phyloP scores from a whole-genome alignment of 495 filamentous ascomycete species.

The Annulohypoxylon maeteangense region DNA sequence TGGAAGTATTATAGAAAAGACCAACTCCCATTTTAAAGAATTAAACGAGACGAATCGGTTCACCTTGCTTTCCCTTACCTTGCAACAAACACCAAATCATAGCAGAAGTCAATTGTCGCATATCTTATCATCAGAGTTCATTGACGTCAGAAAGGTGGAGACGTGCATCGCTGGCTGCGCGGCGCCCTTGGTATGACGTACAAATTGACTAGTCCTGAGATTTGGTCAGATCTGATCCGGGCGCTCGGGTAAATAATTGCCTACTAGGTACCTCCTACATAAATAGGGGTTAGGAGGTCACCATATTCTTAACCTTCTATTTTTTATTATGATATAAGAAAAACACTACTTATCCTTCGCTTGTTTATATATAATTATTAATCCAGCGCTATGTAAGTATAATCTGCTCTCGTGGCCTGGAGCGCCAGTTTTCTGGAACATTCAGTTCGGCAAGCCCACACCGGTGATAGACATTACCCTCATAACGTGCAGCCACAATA shows the following conservation, averaged over 20 bases:
- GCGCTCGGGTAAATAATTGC: background rate
- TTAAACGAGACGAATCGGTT: slow-evolving; percentile 16
- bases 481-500: slow-evolving; percentile 13
- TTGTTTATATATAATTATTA: background rate
- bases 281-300: background rate
- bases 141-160: slow-evolving; percentile 34
- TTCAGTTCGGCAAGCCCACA: slow-evolving; percentile 27
- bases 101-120: slow-evolving; percentile 1
- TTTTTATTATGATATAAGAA: background rate
- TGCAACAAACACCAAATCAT: slow-evolving; percentile 17
- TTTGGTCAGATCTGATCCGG: slow-evolving; percentile 1
- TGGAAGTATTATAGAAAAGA: background rate
- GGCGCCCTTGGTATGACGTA: slow-evolving; percentile 22
- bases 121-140: slow-evolving; percentile 12
- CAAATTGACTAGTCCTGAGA: slow-evolving; percentile 13
- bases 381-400: background rate
- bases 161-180: background rate
- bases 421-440: slow-evolving; percentile 3
- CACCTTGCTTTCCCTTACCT: background rate
- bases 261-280: too few relatives aligned
- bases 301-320: background rate
- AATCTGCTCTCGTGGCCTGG: slow-evolving; percentile 9
- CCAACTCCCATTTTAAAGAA: background rate
- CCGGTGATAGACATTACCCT: slow-evolving; percentile 20
- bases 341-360: background rate